Evolutionary conservation across 352 stramenopile genomes (phyloP), one percentile per base, ranked within the genome.

Genomic region (Globisporangium abappressorium): DNA sequence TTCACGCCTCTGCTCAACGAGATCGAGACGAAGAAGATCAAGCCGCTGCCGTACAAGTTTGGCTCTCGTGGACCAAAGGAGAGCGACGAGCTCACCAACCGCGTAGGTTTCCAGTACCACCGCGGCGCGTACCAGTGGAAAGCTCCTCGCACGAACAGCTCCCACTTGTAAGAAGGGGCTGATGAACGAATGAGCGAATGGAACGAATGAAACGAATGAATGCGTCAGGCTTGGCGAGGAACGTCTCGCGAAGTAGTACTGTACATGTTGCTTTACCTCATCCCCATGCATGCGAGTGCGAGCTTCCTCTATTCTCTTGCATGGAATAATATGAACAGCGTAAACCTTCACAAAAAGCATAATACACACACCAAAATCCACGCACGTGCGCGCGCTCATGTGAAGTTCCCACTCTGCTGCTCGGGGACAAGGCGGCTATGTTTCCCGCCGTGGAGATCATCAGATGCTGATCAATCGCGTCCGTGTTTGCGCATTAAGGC

Each of bases 1-100:
- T 99, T 99, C 74, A 99, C 97, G 51, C 97, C 97, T 26, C 75
- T 99, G 46, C 82, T 99, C n/a, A 81, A 99, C 65, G 74, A 93
- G 71, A 98, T 99, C 69, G 97, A 99, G 65, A 61, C 62, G 57
- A 82, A 97, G 71, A 95, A 96, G 69, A 78, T 98, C 26, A 81
- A 86, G 64, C 96, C 97, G n/a, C 67, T 97, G 56, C 78, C 82
- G 30, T 99, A 99, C 78, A 75, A 85, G 53, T 97, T 96, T 62
- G 97, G 97, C 69, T 97, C 92, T 34, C 88, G 91, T 26, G 98
- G 98, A 4, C 98, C 97, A 33, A 82, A 84, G 66, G 89, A 98
- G 66, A 96, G 88, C 63, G 92, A 98, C 72, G 80, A 92, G 71
- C 66, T 93, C 38, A 80, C 85, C 33, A 77, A 69, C 68, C 78